phyloP scores from a whole-genome alignment of 2,329 filamentous ascomycete genomes.

The Talaromyces sp. region DNA sequence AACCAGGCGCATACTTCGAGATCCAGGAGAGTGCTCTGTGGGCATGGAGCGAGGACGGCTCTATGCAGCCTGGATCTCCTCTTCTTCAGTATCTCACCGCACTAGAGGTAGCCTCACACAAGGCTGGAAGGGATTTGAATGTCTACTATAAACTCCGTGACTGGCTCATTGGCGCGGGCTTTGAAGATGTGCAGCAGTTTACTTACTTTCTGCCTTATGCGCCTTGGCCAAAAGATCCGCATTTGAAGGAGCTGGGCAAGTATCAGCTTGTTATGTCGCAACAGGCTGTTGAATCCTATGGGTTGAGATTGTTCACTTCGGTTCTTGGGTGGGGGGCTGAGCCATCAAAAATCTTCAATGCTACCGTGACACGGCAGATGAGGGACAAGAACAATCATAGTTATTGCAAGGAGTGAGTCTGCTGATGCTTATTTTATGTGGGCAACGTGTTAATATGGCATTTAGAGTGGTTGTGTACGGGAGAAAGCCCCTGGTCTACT shows the following conservation, averaged over 20 bases:
- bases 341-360: constrained; percentile 14
- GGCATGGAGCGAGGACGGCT: constrained; percentile 30
- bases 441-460: background rate
- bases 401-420: constrained; percentile 30
- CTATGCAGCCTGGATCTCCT: constrained; percentile 12
- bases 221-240: constrained; percentile 15
- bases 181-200: constrained; percentile 27
- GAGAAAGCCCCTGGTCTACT: background rate
- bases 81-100: constrained; percentile 14
- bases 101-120: constrained; percentile 9
- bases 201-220: constrained; percentile 18
- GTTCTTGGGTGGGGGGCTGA: constrained; percentile 18
- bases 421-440: background rate
- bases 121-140: constrained; percentile 20
- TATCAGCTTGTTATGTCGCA: constrained; percentile 13
- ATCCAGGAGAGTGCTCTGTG: constrained; percentile 22
- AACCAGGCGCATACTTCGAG: constrained; percentile 34
- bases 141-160: constrained; percentile 19
- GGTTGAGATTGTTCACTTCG: constrained; percentile 13
- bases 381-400: constrained; percentile 17
- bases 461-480: constrained; percentile 2
- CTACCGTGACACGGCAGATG: constrained; percentile 15
- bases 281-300: constrained; percentile 19
- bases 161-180: constrained; percentile 29
- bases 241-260: constrained; percentile 18